Percentiles rank a stretch among this genome's conserved stretches.
These are phyloP conservation scores for Blastobotrys apis DNA, from an alignment of 1,139 yeast species.

Conservation along the genomic window DNA sequence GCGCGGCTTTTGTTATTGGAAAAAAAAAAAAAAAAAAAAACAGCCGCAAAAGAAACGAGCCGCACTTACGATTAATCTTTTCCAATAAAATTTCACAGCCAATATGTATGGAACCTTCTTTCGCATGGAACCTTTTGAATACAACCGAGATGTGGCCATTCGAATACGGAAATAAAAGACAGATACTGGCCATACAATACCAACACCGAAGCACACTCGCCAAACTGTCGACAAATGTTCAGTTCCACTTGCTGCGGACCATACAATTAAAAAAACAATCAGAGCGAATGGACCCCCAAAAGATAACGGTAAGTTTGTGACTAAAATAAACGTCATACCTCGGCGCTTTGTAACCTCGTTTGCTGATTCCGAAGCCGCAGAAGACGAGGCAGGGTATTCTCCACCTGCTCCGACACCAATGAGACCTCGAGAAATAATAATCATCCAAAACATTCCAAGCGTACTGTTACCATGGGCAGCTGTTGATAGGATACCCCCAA, in stretches of 20 bases:
- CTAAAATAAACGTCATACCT: slow-evolving; percentile 60
- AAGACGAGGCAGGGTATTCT: slow-evolving; percentile 67
- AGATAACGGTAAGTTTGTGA: slow-evolving; percentile 67
- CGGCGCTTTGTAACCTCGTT: slow-evolving; percentile 61
- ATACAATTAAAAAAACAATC: slow-evolving; percentile 60
- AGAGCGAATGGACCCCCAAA: slow-evolving; percentile 79
- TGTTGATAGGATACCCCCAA: slow-evolving; percentile 54
- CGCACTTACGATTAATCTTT: slow-evolving; percentile 43
- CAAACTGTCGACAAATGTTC: slow-evolving; percentile 53
- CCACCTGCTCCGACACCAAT: slow-evolving; percentile 78
- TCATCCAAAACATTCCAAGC: slow-evolving; percentile 69
- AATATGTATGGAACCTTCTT: slow-evolving; percentile 51
- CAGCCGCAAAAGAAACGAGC: too few relatives aligned
- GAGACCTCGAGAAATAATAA: slow-evolving; percentile 57
- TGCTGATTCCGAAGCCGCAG: slow-evolving; percentile 70
- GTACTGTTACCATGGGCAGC: slow-evolving; percentile 53
- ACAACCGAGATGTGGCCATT: slow-evolving; percentile 63
- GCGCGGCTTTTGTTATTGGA: too few relatives aligned
- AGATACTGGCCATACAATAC: slow-evolving; percentile 67
- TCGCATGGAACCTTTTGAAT: slow-evolving; percentile 49
- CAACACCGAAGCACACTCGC: slow-evolving; percentile 74
- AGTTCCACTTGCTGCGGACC: slow-evolving; percentile 47
- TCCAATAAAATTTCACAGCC: slow-evolving; percentile 53
- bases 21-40: too few relatives aligned
- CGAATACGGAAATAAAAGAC: slow-evolving; percentile 68